These are phyloP conservation scores for Nymphaea colorata DNA, from an alignment of 164 flowering plant species.

Conservation along the genomic window DNA sequence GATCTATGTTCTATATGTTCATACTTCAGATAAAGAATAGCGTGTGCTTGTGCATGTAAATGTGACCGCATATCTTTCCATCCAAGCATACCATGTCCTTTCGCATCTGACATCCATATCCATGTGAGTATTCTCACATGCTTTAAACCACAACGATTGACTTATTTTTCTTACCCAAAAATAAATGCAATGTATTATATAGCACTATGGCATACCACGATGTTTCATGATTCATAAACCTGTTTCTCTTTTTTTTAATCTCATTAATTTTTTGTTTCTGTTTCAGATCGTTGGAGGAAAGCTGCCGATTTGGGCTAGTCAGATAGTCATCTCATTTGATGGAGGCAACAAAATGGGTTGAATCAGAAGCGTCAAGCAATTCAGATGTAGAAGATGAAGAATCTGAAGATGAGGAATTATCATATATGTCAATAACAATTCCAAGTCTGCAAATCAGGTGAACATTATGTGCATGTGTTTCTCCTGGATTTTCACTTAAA, in stretches of 20 bases:
- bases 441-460: constrained; percentile 3
- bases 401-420: not conserved
- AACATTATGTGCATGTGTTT: not conserved
- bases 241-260: not conserved
- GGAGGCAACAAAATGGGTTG: not conserved
- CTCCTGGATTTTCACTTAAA: not conserved
- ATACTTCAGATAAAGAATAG: no score
- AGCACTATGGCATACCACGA: not conserved
- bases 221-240: not conserved
- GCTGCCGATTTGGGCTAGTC: constrained; percentile 22
- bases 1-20: not conserved
- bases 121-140: not conserved
- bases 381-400: not conserved
- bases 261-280: not conserved
- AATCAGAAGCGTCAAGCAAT: not conserved
- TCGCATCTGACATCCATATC: no score
- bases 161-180: not conserved
- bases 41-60: not conserved
- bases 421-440: not conserved
- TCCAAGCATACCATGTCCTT: no score
- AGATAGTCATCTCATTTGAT: not conserved
- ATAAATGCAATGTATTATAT: not conserved
- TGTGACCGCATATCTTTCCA: not conserved
- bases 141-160: not conserved
- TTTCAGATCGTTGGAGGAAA: no score